Evolutionary conservation across 306 rosid species (phyloP).

Genomic region (Gastrolobium villosum): DNA sequence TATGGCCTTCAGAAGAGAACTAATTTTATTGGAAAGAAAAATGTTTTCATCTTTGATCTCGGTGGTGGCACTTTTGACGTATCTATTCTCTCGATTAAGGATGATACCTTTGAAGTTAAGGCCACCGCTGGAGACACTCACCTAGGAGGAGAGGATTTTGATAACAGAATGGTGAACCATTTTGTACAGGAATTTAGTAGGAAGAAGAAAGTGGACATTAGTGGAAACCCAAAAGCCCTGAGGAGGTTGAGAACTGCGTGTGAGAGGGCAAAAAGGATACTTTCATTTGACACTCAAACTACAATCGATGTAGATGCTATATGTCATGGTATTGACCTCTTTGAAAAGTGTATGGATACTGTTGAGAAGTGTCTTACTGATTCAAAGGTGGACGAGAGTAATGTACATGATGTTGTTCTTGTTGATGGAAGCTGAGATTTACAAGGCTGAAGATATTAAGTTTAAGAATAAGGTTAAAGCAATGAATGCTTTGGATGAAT

Average conservation of each 20-base stretch:
- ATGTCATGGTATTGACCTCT: too few relatives aligned
- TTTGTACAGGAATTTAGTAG: conserved; percentile 27
- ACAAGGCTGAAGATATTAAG: conserved; percentile 12
- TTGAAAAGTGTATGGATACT: too few relatives aligned
- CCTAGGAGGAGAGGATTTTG: conserved; percentile 48
- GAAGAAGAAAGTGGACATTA: conserved; percentile 24
- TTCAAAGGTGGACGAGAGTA: too few relatives aligned
- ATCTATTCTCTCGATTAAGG: neutral
- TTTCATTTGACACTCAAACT: too few relatives aligned
- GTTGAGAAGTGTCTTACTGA: too few relatives aligned
- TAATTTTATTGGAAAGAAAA: neutral
- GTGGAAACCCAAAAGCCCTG: conserved; percentile 7
- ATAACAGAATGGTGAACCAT: conserved; percentile 34
- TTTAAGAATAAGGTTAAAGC: too few relatives aligned
- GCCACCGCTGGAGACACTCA: conserved; percentile 31
- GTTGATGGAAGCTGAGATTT: conserved; percentile 56
- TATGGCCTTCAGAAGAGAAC: neutral
- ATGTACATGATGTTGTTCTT: too few relatives aligned
- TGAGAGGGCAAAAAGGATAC: too few relatives aligned
- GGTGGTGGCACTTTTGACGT: too few relatives aligned
- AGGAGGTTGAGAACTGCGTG: conserved; percentile 33
- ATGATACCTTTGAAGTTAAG: conserved; percentile 4
- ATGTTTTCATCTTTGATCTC: neutral
- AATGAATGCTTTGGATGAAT: too few relatives aligned
- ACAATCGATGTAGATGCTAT: too few relatives aligned